Evolutionary conservation across 139 green algal genomes (phyloP).

Genomic region (Chara braunii): DNA sequence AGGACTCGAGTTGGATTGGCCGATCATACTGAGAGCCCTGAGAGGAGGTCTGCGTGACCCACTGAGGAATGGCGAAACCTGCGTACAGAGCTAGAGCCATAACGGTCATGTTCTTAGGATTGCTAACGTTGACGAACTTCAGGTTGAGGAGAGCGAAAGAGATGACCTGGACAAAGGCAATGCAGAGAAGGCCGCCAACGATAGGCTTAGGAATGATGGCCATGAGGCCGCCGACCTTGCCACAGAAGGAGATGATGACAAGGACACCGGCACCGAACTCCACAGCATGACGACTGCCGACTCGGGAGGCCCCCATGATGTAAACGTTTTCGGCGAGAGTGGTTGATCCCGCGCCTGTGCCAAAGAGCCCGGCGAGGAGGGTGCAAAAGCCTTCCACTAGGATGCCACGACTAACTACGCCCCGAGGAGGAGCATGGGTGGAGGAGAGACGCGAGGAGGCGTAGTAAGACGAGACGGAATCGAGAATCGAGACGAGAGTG

Average conservation of each 20-base stretch:
- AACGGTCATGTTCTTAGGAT: conserved; percentile 22
- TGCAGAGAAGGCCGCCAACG: conserved; percentile 2
- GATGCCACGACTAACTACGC: conserved; percentile 13
- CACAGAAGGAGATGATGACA: conserved; percentile 19
- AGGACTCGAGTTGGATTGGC: too few species aligned
- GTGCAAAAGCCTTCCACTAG: conserved; percentile 13
- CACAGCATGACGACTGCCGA: conserved; percentile 4
- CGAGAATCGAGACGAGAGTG: conserved; percentile 5
- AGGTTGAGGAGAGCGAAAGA: conserved; percentile 12
- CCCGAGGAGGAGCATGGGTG: background rate
- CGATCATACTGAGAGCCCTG: too few species aligned
- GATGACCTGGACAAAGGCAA: background rate
- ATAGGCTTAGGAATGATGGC: conserved; percentile 15
- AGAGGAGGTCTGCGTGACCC: too few species aligned
- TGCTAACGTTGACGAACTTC: conserved; percentile 17
- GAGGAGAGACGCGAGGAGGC: background rate
- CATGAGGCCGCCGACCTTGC: conserved; percentile 14
- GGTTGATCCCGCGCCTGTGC: conserved; percentile 10
- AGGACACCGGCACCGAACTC: background rate
- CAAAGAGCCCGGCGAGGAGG: conserved; percentile 10
- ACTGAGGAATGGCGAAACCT: background rate
- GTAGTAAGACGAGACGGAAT: conserved; percentile 9
- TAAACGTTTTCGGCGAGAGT: conserved; percentile 23
- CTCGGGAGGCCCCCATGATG: conserved; percentile 11
- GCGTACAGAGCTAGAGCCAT: conserved; percentile 8